Conservation (phyloP, 371 early-diverging fungal species). For the Mucor mucedo region DNA sequence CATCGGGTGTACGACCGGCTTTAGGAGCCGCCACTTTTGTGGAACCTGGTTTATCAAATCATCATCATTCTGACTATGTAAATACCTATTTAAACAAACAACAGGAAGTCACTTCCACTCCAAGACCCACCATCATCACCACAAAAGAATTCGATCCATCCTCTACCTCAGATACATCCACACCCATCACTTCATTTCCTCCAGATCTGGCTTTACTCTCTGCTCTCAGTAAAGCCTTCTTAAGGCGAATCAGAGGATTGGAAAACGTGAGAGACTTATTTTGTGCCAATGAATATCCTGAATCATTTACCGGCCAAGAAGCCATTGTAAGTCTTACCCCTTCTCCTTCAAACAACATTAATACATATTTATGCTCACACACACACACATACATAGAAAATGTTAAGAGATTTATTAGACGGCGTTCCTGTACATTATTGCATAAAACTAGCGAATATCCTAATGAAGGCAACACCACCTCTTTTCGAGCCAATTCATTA, state of each 20-base stretch:
- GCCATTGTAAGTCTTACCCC: constrained; percentile 40
- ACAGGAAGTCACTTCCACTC: not conserved
- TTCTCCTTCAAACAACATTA: too few relatives aligned
- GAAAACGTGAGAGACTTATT: constrained; percentile 40
- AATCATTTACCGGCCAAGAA: constrained; percentile 52
- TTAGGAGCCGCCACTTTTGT: constrained; percentile 8
- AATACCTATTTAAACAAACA: too few relatives aligned
- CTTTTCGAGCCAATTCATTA: constrained; percentile 48
- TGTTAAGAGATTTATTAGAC: constrained; percentile 22
- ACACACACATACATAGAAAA: constrained; percentile 10
- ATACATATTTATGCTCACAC: too few relatives aligned
- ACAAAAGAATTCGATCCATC: not conserved
- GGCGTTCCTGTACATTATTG: constrained; percentile 39
- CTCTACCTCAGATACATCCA: not conserved
- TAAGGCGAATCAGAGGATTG: constrained; percentile 19
- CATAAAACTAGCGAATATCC: constrained; percentile 37
- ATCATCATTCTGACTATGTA: not conserved
- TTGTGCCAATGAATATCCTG: constrained; percentile 52
- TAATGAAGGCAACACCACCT: constrained; percentile 46
- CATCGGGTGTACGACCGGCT: not conserved
- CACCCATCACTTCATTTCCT: not conserved
- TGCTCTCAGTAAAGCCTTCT: constrained; percentile 24
- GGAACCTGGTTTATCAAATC: constrained; percentile 6
- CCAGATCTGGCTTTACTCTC: constrained; percentile 31
- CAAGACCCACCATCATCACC: not conserved